Evolutionary conservation across 306 rosid genomes (phyloP).

Genomic region (Sicyos edulis): DNA sequence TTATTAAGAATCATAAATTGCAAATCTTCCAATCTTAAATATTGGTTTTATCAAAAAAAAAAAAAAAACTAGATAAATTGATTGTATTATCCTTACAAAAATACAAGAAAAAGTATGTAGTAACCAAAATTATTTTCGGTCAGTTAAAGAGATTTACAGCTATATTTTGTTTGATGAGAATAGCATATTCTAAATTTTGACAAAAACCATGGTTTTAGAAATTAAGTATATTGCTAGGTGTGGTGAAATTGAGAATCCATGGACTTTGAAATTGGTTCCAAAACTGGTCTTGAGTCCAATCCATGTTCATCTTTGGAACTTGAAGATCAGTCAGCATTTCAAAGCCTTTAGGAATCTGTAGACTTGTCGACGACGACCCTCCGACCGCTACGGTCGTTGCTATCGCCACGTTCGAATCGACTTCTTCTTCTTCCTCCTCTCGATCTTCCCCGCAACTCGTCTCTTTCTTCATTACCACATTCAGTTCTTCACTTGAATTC

Average conservation of each 20-base stretch:
- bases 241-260: constrained; percentile 57
- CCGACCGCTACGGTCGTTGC: constrained; percentile 2
- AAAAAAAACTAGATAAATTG: no score
- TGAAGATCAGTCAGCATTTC: constrained; percentile 51
- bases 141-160: no score
- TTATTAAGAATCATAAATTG: no score
- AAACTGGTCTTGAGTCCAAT: constrained; percentile 66
- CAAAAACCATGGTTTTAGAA: constrained; percentile 22
- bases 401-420: not conserved
- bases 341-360: constrained; percentile 38
- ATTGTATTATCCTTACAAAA: no score
- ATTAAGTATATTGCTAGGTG: constrained; percentile 43
- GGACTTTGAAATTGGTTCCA: constrained; percentile 77
- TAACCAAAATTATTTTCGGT: no score
- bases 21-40: no score
- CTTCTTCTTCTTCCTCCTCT: not conserved
- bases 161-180: no score
- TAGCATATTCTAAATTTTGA: no score
- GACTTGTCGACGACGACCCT: constrained; percentile 23
- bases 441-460: not conserved
- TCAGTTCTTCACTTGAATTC: no score
- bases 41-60: no score
- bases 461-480: not conserved
- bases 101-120: no score
- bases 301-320: constrained; percentile 41